phyloP scores from a whole-genome alignment of 1,284 basidiomycete genomes.

The Sphagnurus paluster region DNA sequence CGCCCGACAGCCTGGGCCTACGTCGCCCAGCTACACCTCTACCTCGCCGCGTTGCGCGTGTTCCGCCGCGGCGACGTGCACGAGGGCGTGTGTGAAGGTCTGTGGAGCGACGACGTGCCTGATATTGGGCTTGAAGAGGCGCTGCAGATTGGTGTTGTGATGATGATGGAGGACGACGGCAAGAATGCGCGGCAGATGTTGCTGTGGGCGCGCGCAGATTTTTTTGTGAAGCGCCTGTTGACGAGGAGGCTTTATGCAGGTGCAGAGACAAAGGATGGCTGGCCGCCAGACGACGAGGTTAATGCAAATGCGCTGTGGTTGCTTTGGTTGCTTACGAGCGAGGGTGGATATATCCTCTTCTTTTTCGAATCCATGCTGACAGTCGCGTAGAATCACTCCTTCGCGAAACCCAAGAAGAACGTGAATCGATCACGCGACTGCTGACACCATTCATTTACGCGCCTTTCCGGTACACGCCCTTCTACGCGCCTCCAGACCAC shows the following conservation, averaged over 20 bases:
- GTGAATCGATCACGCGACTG: slow-evolving; percentile 46
- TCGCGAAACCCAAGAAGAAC: slow-evolving; percentile 36
- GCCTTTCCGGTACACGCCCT: slow-evolving; percentile 54
- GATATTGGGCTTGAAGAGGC: slow-evolving; percentile 28
- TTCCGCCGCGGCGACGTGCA: slow-evolving; percentile 40
- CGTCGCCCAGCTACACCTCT: slow-evolving; percentile 46
- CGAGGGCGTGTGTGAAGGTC: neutral
- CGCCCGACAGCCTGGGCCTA: slow-evolving; percentile 36
- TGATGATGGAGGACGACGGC: slow-evolving; percentile 73
- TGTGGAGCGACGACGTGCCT: neutral
- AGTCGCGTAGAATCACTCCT: slow-evolving; percentile 43
- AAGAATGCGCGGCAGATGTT: slow-evolving; percentile 57
- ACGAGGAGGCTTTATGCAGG: slow-evolving; percentile 42
- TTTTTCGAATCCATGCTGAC: neutral
- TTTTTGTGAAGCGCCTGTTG: slow-evolving; percentile 45
- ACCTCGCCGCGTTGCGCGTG: slow-evolving; percentile 41
- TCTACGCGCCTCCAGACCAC: slow-evolving; percentile 61
- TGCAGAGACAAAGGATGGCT: slow-evolving; percentile 35
- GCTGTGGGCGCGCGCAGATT: slow-evolving; percentile 43
- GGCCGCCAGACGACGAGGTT: slow-evolving; percentile 50
- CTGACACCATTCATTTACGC: slow-evolving; percentile 60
- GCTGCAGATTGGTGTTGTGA: slow-evolving; percentile 56
- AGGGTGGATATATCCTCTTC: slow-evolving; percentile 33
- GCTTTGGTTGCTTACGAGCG: slow-evolving; percentile 53
- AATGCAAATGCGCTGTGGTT: slow-evolving; percentile 57